A percentile compares a stretch with the other conserved stretches of the same genome.
Conservation (phyloP, 768 basidiomycete genomes). For the Podaxis mareebaensis region DNA sequence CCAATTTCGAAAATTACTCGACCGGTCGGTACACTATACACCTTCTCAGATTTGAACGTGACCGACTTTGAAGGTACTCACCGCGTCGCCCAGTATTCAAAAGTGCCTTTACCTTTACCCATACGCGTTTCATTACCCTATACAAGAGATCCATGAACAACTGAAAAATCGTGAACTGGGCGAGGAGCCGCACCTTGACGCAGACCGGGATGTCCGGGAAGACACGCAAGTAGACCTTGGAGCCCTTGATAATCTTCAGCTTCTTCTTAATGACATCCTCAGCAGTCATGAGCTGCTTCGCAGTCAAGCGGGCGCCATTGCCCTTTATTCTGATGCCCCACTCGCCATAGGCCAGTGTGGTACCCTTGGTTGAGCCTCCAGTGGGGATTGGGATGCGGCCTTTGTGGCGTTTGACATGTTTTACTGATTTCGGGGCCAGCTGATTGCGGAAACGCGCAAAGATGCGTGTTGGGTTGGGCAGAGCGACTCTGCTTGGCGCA, state of each 20-base stretch:
- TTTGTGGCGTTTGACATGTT: constrained; percentile 88
- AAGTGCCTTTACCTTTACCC: constrained; percentile 98
- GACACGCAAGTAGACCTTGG: constrained; percentile 82
- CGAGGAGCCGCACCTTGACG: constrained; percentile 68
- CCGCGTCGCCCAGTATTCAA: constrained; percentile 97
- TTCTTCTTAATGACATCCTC: constrained; percentile 89
- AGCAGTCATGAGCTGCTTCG: constrained; percentile 86
- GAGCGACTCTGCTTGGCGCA: constrained; percentile 22
- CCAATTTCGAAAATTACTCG: constrained; percentile 95
- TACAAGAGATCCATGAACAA: not conserved
- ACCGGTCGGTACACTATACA: constrained; percentile 76
- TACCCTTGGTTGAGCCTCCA: constrained; percentile 92
- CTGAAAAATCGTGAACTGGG: not conserved
- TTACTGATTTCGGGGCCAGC: constrained; percentile 82
- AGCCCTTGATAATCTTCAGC: constrained; percentile 86
- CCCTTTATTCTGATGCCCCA: constrained; percentile 91
- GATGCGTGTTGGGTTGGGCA: constrained; percentile 32
- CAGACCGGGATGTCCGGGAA: constrained; percentile 98
- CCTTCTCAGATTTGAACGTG: not conserved
- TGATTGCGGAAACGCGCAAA: constrained; percentile 53
- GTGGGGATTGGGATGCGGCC: constrained; percentile 82
- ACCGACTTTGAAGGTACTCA: constrained; percentile 33
- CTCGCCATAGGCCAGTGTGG: constrained; percentile 88
- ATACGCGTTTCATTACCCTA: constrained; percentile 98
- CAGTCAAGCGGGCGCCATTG: constrained; percentile 76